Evolutionary conservation across 2,329 filamentous ascomycete genomes (phyloP).

Genomic region (Colletotrichum sojae): DNA sequence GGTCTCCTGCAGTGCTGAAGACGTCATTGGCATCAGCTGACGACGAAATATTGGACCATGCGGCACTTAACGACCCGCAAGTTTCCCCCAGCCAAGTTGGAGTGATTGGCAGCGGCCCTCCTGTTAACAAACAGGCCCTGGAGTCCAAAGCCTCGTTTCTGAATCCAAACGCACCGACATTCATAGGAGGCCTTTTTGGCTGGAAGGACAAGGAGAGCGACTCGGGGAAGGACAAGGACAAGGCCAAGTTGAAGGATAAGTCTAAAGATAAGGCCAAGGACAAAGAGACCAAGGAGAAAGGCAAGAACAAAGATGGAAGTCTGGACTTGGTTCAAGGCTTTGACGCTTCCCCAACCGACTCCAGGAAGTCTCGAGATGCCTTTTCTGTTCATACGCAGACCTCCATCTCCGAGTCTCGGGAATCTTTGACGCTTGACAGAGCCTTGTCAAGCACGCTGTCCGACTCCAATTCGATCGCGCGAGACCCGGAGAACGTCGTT

Average conservation of each 20-base stretch:
- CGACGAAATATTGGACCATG: conserved; percentile 74
- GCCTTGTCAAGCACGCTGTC: conserved; percentile 70
- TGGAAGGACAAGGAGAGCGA: conserved; percentile 56
- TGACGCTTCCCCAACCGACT: conserved; percentile 66
- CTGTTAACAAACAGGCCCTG: conserved; percentile 53
- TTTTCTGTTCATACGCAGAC: conserved; percentile 71
- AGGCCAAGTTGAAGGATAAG: conserved; percentile 52
- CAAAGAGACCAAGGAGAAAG: conserved; percentile 49
- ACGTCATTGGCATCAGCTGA: conserved; percentile 75
- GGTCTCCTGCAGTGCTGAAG: conserved; percentile 75
- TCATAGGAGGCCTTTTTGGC: conserved; percentile 80
- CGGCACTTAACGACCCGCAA: conserved; percentile 66
- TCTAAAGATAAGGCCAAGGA: conserved; percentile 50
- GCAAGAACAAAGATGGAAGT: conserved; percentile 56
- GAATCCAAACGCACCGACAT: conserved; percentile 91
- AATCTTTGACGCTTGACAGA: conserved; percentile 70
- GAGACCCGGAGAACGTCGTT: conserved; percentile 70
- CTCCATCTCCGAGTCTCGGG: conserved; percentile 70
- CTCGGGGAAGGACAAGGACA: conserved; percentile 49
- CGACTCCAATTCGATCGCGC: conserved; percentile 62
- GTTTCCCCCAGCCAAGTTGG: conserved; percentile 72
- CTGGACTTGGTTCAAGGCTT: conserved; percentile 55
- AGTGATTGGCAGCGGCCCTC: conserved; percentile 85
- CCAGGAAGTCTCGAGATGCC: conserved; percentile 69
- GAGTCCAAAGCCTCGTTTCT: conserved; percentile 62